Evolutionary conservation across 129 eudicot species (phyloP), one percentile per base, ranked within the genome.

Genomic region (Silybum marianum): DNA sequence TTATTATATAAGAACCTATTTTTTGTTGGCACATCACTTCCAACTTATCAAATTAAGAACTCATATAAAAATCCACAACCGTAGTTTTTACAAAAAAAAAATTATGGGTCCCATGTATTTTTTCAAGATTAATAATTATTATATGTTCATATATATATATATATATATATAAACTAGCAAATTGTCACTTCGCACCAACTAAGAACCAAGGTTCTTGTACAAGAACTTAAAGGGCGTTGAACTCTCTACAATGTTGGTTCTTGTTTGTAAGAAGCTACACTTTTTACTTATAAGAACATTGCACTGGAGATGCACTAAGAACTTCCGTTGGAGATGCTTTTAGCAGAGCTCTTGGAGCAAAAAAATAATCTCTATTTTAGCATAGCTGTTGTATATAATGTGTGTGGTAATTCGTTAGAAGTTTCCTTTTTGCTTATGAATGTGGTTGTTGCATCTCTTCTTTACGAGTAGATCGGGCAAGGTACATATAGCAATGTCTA

Each of bases 401-500:
- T 28, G 39, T 28, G 30, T 28, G 30, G 30, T 1, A 28, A 28
- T 28, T 28, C 63, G 0, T 51, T 16, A 51, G 28, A 39, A 36
- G 14, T 21, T 72, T 38, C 40, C 8, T 38, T 39, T 39, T 38
- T 72, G 18, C 44, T 51, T 75, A 54, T 34, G 22, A 16, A 54
- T 54, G 25, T 75, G 28, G 32, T 78, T 51, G 11, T 22, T 46
- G 65, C 69, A 69, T 79, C 13, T 69, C 7, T 71, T 78, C 24
- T 12, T 22, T 66, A 12, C 68, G 28, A 74, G 68, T 66, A 91
- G 97, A 86, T 91, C 62, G 97, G 97, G 78, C 96, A 93, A 86
- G 97, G 97, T 60, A 93, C 97, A 23, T 90, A 93, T 78, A 92
- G 97, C 84, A 85, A 73, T 72, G 97, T 92, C 10, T 92, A 85